Evolutionary conservation across 495 filamentous ascomycete species (phyloP).

Genomic region (Hypoxylon crocopeplum): DNA sequence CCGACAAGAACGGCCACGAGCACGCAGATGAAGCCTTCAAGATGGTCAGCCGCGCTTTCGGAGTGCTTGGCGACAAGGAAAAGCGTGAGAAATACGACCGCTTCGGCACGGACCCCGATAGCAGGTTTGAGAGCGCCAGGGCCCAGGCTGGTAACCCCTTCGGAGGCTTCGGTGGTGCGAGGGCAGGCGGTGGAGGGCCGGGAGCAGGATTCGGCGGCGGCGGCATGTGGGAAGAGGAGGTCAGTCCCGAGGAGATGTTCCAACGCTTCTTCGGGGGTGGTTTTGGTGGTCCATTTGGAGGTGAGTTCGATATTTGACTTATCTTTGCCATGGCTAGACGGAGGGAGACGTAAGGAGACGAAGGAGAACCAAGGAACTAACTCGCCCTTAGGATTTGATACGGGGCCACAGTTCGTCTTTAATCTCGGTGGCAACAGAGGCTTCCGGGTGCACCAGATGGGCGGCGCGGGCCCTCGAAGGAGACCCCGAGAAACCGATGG

Average conservation of each 20-base stretch:
- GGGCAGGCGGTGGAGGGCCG: conserved; percentile 45
- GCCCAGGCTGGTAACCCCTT: conserved; percentile 70
- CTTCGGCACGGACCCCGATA: conserved; percentile 91
- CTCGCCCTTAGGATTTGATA: conserved; percentile 60
- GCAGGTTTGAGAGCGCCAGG: conserved; percentile 71
- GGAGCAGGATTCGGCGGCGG: conserved; percentile 55
- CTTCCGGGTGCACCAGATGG: conserved; percentile 87
- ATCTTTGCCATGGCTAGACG: no score
- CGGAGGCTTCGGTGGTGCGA: conserved; percentile 66
- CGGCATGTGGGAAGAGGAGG: conserved; percentile 85
- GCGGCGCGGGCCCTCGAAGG: conserved; percentile 69
- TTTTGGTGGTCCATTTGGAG: conserved; percentile 71
- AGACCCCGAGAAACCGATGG: conserved; percentile 70
- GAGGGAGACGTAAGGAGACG: conserved; percentile 5
- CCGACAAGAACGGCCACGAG: conserved; percentile 98
- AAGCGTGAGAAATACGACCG: conserved; percentile 87
- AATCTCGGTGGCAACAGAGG: conserved; percentile 85
- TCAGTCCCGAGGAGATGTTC: conserved; percentile 96
- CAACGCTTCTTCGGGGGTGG: conserved; percentile 91
- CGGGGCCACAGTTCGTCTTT: conserved; percentile 87
- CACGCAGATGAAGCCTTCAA: conserved; percentile 98
- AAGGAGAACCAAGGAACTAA: background rate
- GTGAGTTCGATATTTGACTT: conserved; percentile 20
- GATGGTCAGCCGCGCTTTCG: conserved; percentile 93
- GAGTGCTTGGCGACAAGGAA: conserved; percentile 89